Evolutionary conservation across 805 yeast species (phyloP).

Genomic region (Kluyveromyces dobzhanskii): DNA sequence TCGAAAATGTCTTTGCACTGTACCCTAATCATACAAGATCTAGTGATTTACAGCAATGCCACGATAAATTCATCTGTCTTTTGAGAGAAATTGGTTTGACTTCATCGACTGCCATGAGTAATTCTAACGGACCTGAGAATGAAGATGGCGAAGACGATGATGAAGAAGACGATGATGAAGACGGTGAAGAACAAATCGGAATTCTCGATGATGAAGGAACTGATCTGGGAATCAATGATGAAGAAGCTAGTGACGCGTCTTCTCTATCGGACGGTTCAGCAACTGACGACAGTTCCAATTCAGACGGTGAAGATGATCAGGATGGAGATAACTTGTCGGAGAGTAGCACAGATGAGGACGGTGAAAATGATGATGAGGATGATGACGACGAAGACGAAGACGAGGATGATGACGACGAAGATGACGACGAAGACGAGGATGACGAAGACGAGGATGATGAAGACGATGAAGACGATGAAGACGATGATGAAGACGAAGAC

Average conservation of each 20-base stretch:
- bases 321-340: slow-evolving; percentile 11
- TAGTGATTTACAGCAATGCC: slow-evolving; percentile 35
- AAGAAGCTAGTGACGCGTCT: slow-evolving; percentile 8
- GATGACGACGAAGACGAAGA: slow-evolving; percentile 22
- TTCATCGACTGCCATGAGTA: not conserved
- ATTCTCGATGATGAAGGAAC: slow-evolving; percentile 5
- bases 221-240: slow-evolving; percentile 16
- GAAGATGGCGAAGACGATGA: slow-evolving; percentile 21
- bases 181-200: slow-evolving; percentile 20
- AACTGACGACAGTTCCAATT: slow-evolving; percentile 2
- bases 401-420: slow-evolving; percentile 10
- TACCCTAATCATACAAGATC: slow-evolving; percentile 30
- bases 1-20: slow-evolving; percentile 37
- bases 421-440: slow-evolving; percentile 10
- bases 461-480: slow-evolving; percentile 10
- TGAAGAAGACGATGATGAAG: slow-evolving; percentile 20
- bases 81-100: slow-evolving; percentile 7
- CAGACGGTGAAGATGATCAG: slow-evolving; percentile 13
- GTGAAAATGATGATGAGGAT: slow-evolving; percentile 17
- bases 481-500: slow-evolving; percentile 13
- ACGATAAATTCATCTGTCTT: slow-evolving; percentile 25
- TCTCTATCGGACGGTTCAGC: slow-evolving; percentile 9
- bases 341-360: slow-evolving; percentile 15
- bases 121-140: slow-evolving; percentile 11
- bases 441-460: slow-evolving; percentile 7